These are phyloP conservation scores for Drechslera avenae DNA, from an alignment of 2,329 filamentous ascomycete species.

Conservation along the genomic window DNA sequence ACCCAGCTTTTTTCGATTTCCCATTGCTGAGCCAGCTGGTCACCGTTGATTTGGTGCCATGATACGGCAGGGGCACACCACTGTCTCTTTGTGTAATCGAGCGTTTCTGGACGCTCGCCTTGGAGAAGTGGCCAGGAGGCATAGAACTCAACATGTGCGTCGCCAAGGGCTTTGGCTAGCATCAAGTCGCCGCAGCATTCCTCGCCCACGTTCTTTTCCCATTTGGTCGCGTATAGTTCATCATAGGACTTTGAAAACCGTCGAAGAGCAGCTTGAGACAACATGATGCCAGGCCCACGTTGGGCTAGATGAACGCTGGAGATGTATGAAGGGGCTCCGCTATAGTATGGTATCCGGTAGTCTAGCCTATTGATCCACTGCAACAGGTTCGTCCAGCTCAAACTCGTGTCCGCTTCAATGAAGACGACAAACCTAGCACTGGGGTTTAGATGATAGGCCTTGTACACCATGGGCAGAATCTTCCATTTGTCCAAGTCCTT, in stretches of 20 bases:
- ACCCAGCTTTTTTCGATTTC: constrained; percentile 43
- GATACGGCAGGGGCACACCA: constrained; percentile 53
- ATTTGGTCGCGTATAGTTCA: constrained; percentile 36
- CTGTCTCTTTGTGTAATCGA: constrained; percentile 47
- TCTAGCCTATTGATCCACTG: constrained; percentile 49
- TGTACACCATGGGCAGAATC: constrained; percentile 61
- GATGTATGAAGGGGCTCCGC: constrained; percentile 47
- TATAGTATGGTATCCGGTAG: constrained; percentile 50
- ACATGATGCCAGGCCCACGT: constrained; percentile 50
- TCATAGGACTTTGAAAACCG: constrained; percentile 41
- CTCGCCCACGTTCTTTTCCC: constrained; percentile 40
- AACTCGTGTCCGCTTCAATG: constrained; percentile 43
- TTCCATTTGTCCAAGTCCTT: constrained; percentile 64
- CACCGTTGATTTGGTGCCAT: constrained; percentile 40
- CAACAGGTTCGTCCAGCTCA: constrained; percentile 47
- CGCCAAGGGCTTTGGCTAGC: constrained; percentile 41
- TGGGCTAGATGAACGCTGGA: constrained; percentile 49
- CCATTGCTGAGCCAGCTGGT: constrained; percentile 38
- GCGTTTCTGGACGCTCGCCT: constrained; percentile 48
- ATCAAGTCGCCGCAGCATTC: constrained; percentile 49
- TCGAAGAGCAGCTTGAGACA: constrained; percentile 50
- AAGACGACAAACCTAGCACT: constrained; percentile 39
- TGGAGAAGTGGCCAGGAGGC: constrained; percentile 52
- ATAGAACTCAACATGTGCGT: constrained; percentile 46
- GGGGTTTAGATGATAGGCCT: constrained; percentile 49